A percentile compares a stretch with the other conserved stretches of the same genome.
These are phyloP conservation scores for Penicillium argentinense DNA, from an alignment of 495 filamentous ascomycete genomes.

Conservation along the genomic window DNA sequence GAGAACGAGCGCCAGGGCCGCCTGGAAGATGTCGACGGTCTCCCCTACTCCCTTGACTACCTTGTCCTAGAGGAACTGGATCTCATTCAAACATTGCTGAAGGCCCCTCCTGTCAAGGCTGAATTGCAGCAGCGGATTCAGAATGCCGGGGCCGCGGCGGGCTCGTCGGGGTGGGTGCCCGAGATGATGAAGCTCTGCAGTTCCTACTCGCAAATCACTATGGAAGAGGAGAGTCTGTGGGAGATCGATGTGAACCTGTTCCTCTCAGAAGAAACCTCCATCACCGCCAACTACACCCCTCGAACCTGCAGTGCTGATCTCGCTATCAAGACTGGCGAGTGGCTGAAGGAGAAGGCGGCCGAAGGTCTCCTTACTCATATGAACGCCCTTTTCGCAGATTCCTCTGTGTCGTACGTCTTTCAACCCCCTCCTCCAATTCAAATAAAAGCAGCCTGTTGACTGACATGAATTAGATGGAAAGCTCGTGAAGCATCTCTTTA, in stretches of 20 bases:
- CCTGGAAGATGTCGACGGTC: slow-evolving; percentile 82
- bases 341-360: slow-evolving; percentile 67
- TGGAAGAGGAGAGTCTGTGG: slow-evolving; percentile 92
- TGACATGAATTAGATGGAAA: slow-evolving; percentile 50
- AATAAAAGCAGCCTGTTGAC: slow-evolving; percentile 22
- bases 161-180: slow-evolving; percentile 64
- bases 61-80: slow-evolving; percentile 91
- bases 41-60: slow-evolving; percentile 96
- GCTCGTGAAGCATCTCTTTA: slow-evolving; percentile 77
- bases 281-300: slow-evolving; percentile 95
- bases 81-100: slow-evolving; percentile 82
- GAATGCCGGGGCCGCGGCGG: slow-evolving; percentile 54
- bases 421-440: background rate
- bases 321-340: slow-evolving; percentile 89
- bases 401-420: slow-evolving; percentile 51
- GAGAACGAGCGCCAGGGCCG: slow-evolving; percentile 80
- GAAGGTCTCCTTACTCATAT: slow-evolving; percentile 74
- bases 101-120: slow-evolving; percentile 78
- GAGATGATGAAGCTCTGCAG: slow-evolving; percentile 81
- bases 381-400: slow-evolving; percentile 61
- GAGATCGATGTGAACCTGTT: slow-evolving; percentile 95
- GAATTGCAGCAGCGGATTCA: slow-evolving; percentile 76
- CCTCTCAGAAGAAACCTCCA: slow-evolving; percentile 88
- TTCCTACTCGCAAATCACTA: slow-evolving; percentile 86
- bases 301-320: slow-evolving; percentile 89